Conservation (phyloP, 2,329 filamentous ascomycete genomes). For the Exserohilum turcica region DNA sequence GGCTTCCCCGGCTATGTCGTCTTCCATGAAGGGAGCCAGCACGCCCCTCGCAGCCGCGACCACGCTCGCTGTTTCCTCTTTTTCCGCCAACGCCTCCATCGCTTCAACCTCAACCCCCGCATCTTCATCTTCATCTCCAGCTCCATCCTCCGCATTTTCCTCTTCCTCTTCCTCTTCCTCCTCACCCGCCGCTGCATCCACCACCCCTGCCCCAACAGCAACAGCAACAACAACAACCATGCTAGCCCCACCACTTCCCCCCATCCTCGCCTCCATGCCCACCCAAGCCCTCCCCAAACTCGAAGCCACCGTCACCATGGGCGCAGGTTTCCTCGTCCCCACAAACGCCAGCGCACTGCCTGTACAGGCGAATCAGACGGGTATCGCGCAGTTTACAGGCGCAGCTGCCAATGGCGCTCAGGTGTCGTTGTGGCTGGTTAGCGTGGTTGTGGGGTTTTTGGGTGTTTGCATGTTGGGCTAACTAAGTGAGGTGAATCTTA, state of each 20-base stretch:
- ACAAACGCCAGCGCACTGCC: slow-evolving; percentile 5
- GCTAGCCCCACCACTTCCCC: too few relatives aligned
- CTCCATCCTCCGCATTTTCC: neutral
- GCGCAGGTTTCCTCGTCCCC: slow-evolving; percentile 3
- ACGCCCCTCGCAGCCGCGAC: too few relatives aligned
- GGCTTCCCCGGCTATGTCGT: neutral
- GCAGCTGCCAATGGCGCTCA: neutral
- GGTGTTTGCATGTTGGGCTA: neutral
- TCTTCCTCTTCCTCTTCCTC: neutral
- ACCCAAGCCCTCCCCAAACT: neutral
- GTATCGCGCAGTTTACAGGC: slow-evolving; percentile 6
- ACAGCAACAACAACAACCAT: too few relatives aligned
- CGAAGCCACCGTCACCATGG: slow-evolving; percentile 9
- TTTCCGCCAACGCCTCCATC: too few relatives aligned
- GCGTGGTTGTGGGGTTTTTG: neutral
- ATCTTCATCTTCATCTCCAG: neutral
- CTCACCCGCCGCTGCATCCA: neutral
- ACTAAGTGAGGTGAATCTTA: neutral
- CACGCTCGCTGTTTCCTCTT: too few relatives aligned
- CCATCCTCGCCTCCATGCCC: neutral
- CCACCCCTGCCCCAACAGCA: too few relatives aligned
- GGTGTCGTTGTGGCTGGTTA: neutral
- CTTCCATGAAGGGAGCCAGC: too few relatives aligned
- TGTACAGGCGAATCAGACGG: neutral
- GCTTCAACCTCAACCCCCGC: neutral